These are phyloP conservation scores for Primulina huaijiensis DNA, from an alignment of 257 asterid genomes.

Conservation along the genomic window DNA sequence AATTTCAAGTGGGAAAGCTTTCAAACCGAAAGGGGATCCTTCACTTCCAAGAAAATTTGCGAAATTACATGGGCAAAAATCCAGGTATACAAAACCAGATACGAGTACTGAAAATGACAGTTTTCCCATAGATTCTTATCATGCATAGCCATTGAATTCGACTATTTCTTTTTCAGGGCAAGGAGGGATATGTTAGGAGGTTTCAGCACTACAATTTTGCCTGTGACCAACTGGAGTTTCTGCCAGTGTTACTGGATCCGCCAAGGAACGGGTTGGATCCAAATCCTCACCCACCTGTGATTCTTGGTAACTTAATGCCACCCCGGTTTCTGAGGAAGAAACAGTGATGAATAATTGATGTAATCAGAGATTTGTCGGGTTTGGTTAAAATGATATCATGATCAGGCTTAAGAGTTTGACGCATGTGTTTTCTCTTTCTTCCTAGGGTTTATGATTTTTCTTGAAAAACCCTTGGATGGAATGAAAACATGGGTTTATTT, in stretches of 20 bases:
- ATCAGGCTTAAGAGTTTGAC: background rate
- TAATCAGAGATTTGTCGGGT: too few species aligned
- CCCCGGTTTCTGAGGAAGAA: background rate
- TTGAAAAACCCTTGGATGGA: constrained; percentile 31
- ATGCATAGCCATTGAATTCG: background rate
- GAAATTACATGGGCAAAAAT: constrained; percentile 46
- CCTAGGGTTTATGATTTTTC: constrained; percentile 7
- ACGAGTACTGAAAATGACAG: too few species aligned
- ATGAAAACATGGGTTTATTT: constrained; percentile 31
- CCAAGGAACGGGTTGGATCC: constrained; percentile 36
- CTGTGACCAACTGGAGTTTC: constrained; percentile 31
- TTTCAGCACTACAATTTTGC: constrained; percentile 19
- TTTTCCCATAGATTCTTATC: too few species aligned
- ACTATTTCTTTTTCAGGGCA: constrained; percentile 28
- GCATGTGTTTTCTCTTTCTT: constrained; percentile 34
- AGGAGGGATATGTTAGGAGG: constrained; percentile 8
- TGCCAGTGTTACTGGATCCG: constrained; percentile 41
- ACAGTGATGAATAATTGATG: too few species aligned
- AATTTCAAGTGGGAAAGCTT: constrained; percentile 31
- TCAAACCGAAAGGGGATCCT: background rate
- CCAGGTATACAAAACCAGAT: constrained; percentile 32
- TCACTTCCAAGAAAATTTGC: constrained; percentile 35
- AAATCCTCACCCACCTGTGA: constrained; percentile 30
- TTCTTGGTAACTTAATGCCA: constrained; percentile 24
- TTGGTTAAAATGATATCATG: too few species aligned